Evolutionary conservation across 2,329 filamentous ascomycete species (phyloP), one percentile per base, ranked within the genome.

Genomic region (Hypoxylon sp.): DNA sequence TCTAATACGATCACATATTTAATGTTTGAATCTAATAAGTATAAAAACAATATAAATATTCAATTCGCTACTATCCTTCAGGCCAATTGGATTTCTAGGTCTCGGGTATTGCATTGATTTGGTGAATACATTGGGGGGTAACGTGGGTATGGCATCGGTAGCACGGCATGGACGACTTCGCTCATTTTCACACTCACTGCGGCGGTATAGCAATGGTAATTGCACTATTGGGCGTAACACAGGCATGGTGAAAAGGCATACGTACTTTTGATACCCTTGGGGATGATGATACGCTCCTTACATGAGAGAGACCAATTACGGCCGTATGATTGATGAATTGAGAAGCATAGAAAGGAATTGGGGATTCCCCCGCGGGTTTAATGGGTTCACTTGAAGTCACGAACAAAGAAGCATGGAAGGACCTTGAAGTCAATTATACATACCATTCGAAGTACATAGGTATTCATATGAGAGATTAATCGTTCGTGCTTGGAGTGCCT

Each of bases 1-100:
- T 78, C 54, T 77, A 72, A 75, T 65, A 19, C 31, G n/a, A 37
- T 60, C 48, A 42, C 26, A 55, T 37, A 39, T 50, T 66, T 74
- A 72, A 73, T 71, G 53, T 69, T 71, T 67, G 19, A 67, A 42
- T 48, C 17, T 56, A 51, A 44, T 53, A 58, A 58, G 29, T 17
- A 50, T 42, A 52, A 39, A 62, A 39, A 59, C 47, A 47, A 54
- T 50, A 53, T 53, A 61, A 46, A 47, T 54, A 65, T 65, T 67
- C 55, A 59, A 42, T 71, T 71, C 69, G 19, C 39, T 59, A 60
- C 69, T 62, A 57, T 71, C 67, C 60, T 67, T 71, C 46, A 67
- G 19, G 29, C 65, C 65, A 56, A 48, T 72, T 65, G 52, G 8
- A 50, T 62, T 57, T 62, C 33, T 39, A 10, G 35, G 51, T 37